phyloP scores from a whole-genome alignment of 139 green algal species.

The Deuterostichococcus epilithicus region DNA sequence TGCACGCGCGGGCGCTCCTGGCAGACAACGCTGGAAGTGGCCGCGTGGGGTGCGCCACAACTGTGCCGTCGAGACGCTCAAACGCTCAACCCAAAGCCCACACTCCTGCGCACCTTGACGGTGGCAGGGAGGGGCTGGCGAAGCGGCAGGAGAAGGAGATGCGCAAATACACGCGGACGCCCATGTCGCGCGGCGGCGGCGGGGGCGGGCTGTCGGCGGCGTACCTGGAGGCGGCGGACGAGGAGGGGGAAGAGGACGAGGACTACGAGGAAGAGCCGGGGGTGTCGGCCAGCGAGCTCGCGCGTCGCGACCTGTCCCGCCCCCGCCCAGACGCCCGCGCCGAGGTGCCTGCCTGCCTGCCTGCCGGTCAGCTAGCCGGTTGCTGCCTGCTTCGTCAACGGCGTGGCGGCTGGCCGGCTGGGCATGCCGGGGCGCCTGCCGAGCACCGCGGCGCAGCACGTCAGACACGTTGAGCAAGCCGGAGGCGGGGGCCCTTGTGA shows the following conservation, averaged over 20 bases:
- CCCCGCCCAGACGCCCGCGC: constrained; percentile 34
- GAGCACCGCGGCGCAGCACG: no score
- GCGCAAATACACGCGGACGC: constrained; percentile 15
- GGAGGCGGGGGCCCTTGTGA: no score
- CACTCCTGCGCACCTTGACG: not conserved
- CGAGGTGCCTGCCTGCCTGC: constrained; percentile 54
- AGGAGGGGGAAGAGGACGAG: constrained; percentile 30
- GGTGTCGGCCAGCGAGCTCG: constrained; percentile 7
- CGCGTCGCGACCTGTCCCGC: not conserved
- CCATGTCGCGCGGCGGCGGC: not conserved
- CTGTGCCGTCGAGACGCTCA: no score
- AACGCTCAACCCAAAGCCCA: no score
- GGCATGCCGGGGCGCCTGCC: no score
- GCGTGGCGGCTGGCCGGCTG: no score
- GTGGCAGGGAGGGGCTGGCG: constrained; percentile 20
- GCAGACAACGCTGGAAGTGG: no score
- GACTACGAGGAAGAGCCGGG: constrained; percentile 17
- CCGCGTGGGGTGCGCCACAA: no score
- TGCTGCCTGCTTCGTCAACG: no score
- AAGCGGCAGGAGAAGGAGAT: constrained; percentile 27
- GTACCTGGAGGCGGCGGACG: constrained; percentile 61
- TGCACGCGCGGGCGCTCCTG: no score
- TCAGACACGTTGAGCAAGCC: no score
- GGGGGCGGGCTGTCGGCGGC: constrained; percentile 14
- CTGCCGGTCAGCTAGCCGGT: constrained; percentile 41